Conservation (phyloP, 2,329 filamentous ascomycete species). For the Cryphonectria nitschkei region DNA sequence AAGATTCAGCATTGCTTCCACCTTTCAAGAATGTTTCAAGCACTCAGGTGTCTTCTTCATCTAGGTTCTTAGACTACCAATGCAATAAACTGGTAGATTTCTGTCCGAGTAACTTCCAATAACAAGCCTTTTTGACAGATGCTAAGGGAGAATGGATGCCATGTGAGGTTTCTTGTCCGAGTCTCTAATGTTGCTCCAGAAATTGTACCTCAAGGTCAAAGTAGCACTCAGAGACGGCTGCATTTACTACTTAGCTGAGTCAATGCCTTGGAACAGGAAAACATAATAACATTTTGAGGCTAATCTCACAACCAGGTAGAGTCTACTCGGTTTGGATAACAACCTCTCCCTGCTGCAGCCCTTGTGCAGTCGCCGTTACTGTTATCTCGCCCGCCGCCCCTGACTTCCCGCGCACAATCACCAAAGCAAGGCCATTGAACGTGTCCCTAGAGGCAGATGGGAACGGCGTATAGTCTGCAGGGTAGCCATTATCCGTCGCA, state of each 20-base stretch:
- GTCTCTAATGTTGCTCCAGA: neutral
- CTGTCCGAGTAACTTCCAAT: too few species aligned
- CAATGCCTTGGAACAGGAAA: neutral
- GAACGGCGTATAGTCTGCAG: conserved; percentile 48
- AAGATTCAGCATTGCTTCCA: neutral
- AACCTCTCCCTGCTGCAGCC: conserved; percentile 2
- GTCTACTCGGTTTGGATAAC: conserved; percentile 6
- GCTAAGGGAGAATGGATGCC: neutral
- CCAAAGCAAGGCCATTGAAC: conserved; percentile 46
- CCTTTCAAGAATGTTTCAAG: neutral
- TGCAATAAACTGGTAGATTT: neutral
- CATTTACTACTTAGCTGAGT: neutral
- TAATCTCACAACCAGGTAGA: neutral
- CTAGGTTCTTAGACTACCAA: too few species aligned
- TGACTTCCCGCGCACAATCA: conserved; percentile 41
- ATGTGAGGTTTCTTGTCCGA: too few species aligned
- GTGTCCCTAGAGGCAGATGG: conserved; percentile 44
- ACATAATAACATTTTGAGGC: neutral
- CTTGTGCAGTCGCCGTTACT: conserved; percentile 1
- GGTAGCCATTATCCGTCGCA: conserved; percentile 56
- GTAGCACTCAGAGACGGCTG: neutral
- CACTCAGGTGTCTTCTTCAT: neutral
- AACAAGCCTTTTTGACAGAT: neutral
- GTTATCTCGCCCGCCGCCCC: conserved; percentile 31
- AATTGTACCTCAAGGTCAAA: neutral